Base-by-base conservation (phyloP, 495 filamentous ascomycete species). In the Penicillium dipodomyicola region DNA sequence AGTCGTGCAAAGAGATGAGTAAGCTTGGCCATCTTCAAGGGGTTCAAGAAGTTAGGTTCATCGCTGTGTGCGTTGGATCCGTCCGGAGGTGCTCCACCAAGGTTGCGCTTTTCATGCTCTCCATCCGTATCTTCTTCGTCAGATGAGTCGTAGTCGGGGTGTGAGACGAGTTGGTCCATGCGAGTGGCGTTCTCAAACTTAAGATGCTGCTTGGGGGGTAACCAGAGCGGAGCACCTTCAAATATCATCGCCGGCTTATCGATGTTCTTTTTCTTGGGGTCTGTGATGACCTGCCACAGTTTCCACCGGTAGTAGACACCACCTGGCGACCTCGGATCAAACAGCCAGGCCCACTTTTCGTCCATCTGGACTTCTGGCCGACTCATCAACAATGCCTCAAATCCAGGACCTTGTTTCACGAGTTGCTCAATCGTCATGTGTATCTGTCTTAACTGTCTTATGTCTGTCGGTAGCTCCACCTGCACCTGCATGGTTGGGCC, bases 291-390 rank as follows among this genome's bases (percentile, higher is more conserved):
- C 59, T 91, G 84, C 91, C 90, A 97, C 51, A 97, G 64, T 48
- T 89, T 87, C 89, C 90, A 97, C 15, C 92, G 84, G 71, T 96
- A 97, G 75, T 89, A 97, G 5, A 92, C 81, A 7, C 88, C 90
- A 7, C 85, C 87, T 49, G 84, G 72, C 61, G 89, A 91, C 47
- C 90, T 80, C 27, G 93, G 78, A 70, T 99, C 89, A 87, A 88
- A 99, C 4, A 99, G 71, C 89, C 91, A 99, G 1, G 91, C 88
- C 86, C 92, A 99, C 65, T 87, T 92, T 61, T 93, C 88, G 37
- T 96, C 88, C 23, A 72, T 77, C 59, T 93, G 89, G 2, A 97
- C 88, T 37, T 88, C 84, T 1, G 84, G 85, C 17, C 87, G 79
- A 35, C 82, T 87, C 94, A 97, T 97, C 3, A 99, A 82, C 1